Evolutionary conservation across 176 grass and related monocot species (phyloP), one percentile per base, ranked within the genome.

Genomic region (Juncus inflexus): DNA sequence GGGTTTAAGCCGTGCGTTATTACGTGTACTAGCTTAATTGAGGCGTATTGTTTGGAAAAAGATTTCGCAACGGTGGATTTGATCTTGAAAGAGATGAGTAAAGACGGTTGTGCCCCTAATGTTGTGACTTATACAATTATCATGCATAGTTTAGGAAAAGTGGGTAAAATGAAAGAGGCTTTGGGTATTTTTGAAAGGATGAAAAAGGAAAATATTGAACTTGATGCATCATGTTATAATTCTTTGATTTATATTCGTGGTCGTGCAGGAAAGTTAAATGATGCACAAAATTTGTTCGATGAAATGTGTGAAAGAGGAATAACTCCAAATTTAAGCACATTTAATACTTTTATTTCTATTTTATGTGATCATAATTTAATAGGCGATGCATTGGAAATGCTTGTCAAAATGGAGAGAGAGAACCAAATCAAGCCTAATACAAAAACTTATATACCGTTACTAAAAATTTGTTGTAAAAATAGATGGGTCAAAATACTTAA

Each of bases 311-410:
- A 50, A 52, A 76, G 60, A 37, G 73, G 82, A 55, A 76, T 89
- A 13, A 45, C 66, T 15, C 83, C 83, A 9, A 79, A 86, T 52
- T 58, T 55, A 15, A 78, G 56, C 38, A 95, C 90, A 66, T 95
- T 81, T 62, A 86, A 89, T 73, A 95, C 86, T 42, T 69, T 90
- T 62, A 95, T 95, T 81, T 95, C 86, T 76, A 64, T 86, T 78
- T 63, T 74, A 3, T 90, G 83, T 83, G 64, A 83, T 60, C 74
- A 90, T 16, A 80, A 66, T 63, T 68, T 81, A 77, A 72, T 75
- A 9, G 82, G 80, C 66, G 83, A 86, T 55, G 90, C 83, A 5
- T 53, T 95, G 59, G 83, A 83, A 70, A 15, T 86, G 49, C 67
- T 95, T 52, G 74, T 79, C 62, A 80, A 73, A 74, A 95, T 95